phyloP scores from a whole-genome alignment of 176 grass and related monocot species.

The Cenchrus fungigraminus region DNA sequence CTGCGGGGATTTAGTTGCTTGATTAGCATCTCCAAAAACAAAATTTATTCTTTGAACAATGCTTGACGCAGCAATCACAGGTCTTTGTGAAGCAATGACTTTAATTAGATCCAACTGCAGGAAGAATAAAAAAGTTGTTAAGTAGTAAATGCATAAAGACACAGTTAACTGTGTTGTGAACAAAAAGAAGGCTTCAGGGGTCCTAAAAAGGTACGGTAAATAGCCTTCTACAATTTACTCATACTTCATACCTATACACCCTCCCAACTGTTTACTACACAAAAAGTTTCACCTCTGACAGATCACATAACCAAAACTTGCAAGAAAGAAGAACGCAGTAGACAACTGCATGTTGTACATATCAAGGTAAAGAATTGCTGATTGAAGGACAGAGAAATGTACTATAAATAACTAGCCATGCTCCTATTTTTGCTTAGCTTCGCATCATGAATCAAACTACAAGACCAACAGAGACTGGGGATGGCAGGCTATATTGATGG shows the following conservation, averaged over 20 bases:
- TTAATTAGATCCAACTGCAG: conserved; percentile 91
- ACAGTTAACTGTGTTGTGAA: conserved; percentile 11
- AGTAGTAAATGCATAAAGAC: conserved; percentile 25
- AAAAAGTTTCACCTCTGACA: conserved; percentile 23
- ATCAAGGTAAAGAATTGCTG: conserved; percentile 17
- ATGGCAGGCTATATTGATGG: neutral
- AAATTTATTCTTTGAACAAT: conserved; percentile 77
- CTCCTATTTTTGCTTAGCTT: neutral
- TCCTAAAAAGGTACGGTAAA: neutral
- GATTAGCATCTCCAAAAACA: conserved; percentile 61
- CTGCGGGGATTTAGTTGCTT: conserved; percentile 69
- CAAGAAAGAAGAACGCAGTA: conserved; percentile 19
- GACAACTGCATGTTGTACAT: neutral
- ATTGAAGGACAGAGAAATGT: conserved; percentile 11
- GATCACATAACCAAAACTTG: conserved; percentile 24
- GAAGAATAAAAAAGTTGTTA: conserved; percentile 22
- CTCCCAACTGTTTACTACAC: neutral
- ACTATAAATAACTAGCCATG: neutral
- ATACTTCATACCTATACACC: neutral
- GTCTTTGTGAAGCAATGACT: conserved; percentile 87
- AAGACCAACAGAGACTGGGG: neutral
- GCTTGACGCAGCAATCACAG: conserved; percentile 74
- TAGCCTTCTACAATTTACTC: neutral
- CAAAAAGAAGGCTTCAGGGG: neutral
- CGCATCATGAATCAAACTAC: conserved; percentile 12